phyloP scores from a whole-genome alignment of 495 filamentous ascomycete genomes.

The Aspergillus bridgeri region DNA sequence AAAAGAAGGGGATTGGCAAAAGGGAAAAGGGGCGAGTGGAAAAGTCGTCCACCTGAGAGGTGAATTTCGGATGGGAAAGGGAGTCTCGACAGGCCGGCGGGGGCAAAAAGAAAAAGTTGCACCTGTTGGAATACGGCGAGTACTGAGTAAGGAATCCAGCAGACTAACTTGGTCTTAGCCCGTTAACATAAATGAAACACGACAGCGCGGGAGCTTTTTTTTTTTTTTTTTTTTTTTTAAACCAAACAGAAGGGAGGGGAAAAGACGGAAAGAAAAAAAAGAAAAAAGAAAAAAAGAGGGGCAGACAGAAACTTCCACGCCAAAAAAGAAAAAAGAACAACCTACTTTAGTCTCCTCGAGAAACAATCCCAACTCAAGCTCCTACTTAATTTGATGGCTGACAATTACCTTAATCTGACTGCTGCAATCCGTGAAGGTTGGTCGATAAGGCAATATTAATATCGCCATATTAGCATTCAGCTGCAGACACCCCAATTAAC shows the following conservation, averaged over 20 bases:
- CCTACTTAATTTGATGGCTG: too few species aligned
- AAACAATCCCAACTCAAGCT: not conserved
- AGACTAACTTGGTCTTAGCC: not conserved
- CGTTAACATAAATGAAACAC: slow-evolving; percentile 4
- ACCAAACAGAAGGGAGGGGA: not conserved
- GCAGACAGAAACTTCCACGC: slow-evolving; percentile 28
- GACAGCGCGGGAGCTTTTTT: slow-evolving; percentile 9
- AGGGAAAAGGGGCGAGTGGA: not conserved
- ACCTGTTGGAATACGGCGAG: not conserved
- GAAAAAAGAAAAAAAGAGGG: slow-evolving; percentile 14
- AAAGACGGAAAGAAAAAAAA: slow-evolving; percentile 11
- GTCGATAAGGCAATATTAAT: too few species aligned
- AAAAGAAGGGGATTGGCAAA: not conserved
- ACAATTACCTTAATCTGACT: too few species aligned
- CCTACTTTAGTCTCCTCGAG: too few species aligned
- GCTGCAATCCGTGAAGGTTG: too few species aligned
- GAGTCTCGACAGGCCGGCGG: not conserved
- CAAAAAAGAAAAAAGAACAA: too few species aligned
- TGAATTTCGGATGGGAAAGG: not conserved
- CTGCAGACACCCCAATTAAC: too few species aligned
- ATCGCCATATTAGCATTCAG: too few species aligned
- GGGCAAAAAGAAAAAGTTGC: slow-evolving; percentile 7
- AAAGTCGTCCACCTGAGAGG: not conserved
- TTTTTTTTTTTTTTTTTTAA: not conserved
- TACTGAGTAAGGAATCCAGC: too few species aligned